Base-by-base conservation (phyloP, 2,329 filamentous ascomycete species). In the Alternaria atra region DNA sequence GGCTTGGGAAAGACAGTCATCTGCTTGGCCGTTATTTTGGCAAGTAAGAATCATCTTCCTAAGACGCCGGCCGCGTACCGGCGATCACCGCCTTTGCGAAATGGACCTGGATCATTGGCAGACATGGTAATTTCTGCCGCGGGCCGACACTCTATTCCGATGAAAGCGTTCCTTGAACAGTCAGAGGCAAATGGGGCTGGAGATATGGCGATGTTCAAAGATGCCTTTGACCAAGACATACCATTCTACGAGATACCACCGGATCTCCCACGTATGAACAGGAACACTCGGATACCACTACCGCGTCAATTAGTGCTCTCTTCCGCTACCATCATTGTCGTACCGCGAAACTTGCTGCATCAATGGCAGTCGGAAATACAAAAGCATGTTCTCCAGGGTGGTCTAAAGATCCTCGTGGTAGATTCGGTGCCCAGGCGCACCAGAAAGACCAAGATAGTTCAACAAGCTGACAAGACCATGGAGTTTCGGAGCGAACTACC, bases 1-100 rank as follows among this genome's bases (percentile, higher is more conserved):
- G 85, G 85, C 30, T 80, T 82, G 47, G 94, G 94, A 0, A 98
- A 97, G 80, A 97, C 94, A 0, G 80, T 97, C 27, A 97, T 97
- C 10, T 94, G 91, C 65, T 80, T 98, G 2, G 77, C 83, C 5
- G 71, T 84, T n/a, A 81, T 97, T 39, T 82, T 96, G 27, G 89
- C 92, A 3, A 97, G 92, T 0, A 88, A 86, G 68, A 83, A 89
- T 32, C 86, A 94, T 63, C 85, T 89, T 10, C 86, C 92, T 5
- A 80, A 83, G 17, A 85, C 90, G 4, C 90, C 94, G 2, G 84
- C 88, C 3, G 76, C 89, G 54, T 87, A 90, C 71, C 80, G 84
- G 51, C 67, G 79, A 40, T 58, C 81, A 73, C 47, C 79, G 69
- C 66, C 81, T 67, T 47, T 83, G 48, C 80, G 86, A 32, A 42